A percentile compares a stretch with the other conserved stretches of the same genome.
phyloP scores from a whole-genome alignment of 2,329 filamentous ascomycete genomes.

The Fusarium sp. region DNA sequence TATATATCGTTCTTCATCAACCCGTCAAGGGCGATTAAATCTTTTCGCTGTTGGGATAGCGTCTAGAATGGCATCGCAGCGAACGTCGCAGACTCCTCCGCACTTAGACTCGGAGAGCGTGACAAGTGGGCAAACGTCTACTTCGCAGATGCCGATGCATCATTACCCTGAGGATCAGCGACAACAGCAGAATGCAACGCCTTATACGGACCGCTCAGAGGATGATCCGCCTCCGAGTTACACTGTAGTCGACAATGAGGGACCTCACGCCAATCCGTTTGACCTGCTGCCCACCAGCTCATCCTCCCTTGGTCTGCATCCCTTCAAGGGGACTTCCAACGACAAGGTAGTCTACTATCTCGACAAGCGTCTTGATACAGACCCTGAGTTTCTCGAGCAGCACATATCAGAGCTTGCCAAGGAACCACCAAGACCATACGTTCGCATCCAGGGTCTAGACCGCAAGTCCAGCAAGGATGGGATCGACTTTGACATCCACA shows the following conservation, averaged over 20 bases:
- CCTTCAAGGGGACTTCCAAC: conserved; percentile 46
- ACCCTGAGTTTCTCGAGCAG: conserved; percentile 55
- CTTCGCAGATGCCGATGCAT: conserved; percentile 32
- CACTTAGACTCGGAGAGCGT: conserved; percentile 24
- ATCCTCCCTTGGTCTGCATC: conserved; percentile 38
- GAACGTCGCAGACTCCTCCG: conserved; percentile 17
- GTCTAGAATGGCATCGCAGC: conserved; percentile 21
- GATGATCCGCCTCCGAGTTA: conserved; percentile 34
- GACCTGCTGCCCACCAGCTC: conserved; percentile 23
- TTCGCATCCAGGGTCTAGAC: conserved; percentile 66
- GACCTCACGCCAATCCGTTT: conserved; percentile 21
- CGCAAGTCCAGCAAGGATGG: conserved; percentile 54
- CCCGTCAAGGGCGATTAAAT: conserved; percentile 3
- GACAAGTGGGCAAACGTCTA: conserved; percentile 23
- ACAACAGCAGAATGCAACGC: not conserved
- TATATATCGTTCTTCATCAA: not conserved
- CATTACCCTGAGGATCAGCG: conserved; percentile 35
- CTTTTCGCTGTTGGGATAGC: not conserved
- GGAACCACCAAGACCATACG: conserved; percentile 63
- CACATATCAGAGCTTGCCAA: conserved; percentile 57
- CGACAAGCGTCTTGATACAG: conserved; percentile 56
- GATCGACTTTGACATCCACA: conserved; percentile 68
- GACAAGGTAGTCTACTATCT: conserved; percentile 56
- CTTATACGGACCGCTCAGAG: conserved; percentile 24
- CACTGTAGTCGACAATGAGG: conserved; percentile 33